Evolutionary conservation across 228 moss, liverwort and hornwort species (phyloP).

Genomic region (Sphagnum fallax): DNA sequence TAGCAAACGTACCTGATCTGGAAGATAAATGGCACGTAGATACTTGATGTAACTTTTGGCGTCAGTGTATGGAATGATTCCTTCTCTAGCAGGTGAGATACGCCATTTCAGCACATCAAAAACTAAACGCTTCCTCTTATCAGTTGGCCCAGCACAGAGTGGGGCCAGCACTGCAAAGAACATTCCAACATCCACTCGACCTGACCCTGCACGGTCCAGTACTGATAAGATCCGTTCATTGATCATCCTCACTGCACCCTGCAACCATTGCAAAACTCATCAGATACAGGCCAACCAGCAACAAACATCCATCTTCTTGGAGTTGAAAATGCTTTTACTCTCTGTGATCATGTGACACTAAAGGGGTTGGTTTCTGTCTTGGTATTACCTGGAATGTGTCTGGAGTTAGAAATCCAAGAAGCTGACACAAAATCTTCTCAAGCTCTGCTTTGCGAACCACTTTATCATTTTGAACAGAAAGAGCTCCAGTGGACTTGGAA

Average conservation of each 20-base stretch:
- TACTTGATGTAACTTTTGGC: constrained; percentile 73
- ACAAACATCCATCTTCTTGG: too few species aligned
- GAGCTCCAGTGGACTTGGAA: constrained; percentile 16
- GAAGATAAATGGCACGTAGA: constrained; percentile 80
- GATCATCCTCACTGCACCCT: constrained; percentile 78
- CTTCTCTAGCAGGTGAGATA: constrained; percentile 53
- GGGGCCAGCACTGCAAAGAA: constrained; percentile 90
- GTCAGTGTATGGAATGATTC: constrained; percentile 73
- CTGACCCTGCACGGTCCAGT: constrained; percentile 60
- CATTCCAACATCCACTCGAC: constrained; percentile 76
- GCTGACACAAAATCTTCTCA: constrained; percentile 63
- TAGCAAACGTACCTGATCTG: constrained; percentile 34
- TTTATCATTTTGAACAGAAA: constrained; percentile 43
- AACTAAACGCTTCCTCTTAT: constrained; percentile 76
- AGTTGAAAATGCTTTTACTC: not conserved
- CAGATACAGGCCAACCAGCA: not conserved
- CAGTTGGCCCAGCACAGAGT: constrained; percentile 62
- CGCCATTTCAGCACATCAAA: constrained; percentile 78
- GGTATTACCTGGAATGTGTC: constrained; percentile 66
- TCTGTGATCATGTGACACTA: not conserved
- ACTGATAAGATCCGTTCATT: constrained; percentile 77
- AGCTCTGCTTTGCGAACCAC: constrained; percentile 89
- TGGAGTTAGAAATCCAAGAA: constrained; percentile 57
- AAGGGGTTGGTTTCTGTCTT: not conserved
- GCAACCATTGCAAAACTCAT: constrained; percentile 7